These are phyloP conservation scores for Coniochaeta sp. DNA, from an alignment of 2,329 filamentous ascomycete species.

Conservation along the genomic window DNA sequence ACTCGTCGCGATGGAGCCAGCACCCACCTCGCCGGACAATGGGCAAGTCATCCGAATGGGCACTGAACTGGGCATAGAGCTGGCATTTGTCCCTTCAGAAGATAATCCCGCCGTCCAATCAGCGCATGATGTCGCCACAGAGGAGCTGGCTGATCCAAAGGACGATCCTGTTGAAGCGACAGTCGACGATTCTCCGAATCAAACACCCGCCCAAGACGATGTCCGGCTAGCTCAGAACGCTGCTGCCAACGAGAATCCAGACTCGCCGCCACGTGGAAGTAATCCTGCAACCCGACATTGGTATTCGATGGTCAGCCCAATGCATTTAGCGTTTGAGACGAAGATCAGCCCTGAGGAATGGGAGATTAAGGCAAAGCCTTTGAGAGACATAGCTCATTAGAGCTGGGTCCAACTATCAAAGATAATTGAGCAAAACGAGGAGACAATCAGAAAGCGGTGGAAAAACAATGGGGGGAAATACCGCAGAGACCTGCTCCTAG, in stretches of 20 bases:
- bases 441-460: not conserved
- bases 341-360: not conserved
- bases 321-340: not conserved
- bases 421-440: not conserved
- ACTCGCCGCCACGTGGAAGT: not conserved
- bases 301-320: not conserved
- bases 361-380: not conserved
- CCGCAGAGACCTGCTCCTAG: not conserved
- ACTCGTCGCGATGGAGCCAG: not conserved
- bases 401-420: not conserved
- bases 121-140: not conserved
- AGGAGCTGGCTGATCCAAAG: not conserved
- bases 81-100: not conserved
- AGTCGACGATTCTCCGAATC: no score
- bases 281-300: not conserved
- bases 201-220: no score
- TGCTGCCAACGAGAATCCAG: not conserved
- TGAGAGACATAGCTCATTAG: not conserved
- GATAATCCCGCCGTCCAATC: not conserved
- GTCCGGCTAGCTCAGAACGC: no score
- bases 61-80: not conserved
- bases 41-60: not conserved
- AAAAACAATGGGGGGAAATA: not conserved
- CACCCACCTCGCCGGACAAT: not conserved
- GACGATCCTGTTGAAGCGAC: no score